Percentiles rank a stretch among this genome's conserved stretches.
These are phyloP conservation scores for Acanthamoeba lenticulata DNA, from an alignment of 208 protist species.

Conservation along the genomic window DNA sequence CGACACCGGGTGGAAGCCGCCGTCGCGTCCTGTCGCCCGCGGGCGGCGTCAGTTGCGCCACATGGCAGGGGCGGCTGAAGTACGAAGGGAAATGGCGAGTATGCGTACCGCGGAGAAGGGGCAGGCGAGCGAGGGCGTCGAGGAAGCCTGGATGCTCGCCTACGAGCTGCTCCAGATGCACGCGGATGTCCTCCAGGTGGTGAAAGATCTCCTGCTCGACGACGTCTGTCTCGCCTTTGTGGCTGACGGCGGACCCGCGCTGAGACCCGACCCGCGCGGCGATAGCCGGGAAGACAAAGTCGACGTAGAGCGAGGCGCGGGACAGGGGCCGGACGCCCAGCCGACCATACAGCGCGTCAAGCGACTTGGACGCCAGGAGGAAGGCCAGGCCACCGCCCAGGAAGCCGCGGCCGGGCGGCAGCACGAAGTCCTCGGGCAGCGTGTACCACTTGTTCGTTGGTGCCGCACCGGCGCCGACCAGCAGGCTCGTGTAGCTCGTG, in stretches of 20 bases:
- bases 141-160: neutral
- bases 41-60: neutral
- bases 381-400: slow-evolving; percentile 8
- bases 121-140: neutral
- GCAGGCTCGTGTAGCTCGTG: slow-evolving; percentile 33
- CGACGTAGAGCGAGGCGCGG: slow-evolving; percentile 13
- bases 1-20: neutral
- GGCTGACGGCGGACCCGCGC: neutral
- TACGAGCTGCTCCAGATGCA: slow-evolving; percentile 37
- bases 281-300: slow-evolving; percentile 35
- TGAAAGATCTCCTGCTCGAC: slow-evolving; percentile 13
- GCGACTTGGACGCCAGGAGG: neutral
- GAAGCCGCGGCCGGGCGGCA: neutral
- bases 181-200: slow-evolving; percentile 17
- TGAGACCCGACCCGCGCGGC: neutral
- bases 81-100: neutral
- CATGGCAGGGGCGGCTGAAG: neutral
- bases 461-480: no score
- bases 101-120: neutral
- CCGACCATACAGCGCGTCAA: neutral
- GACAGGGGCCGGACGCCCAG: slow-evolving; percentile 38
- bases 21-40: neutral
- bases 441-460: slow-evolving; percentile 53
- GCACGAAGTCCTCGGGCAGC: slow-evolving; percentile 19
- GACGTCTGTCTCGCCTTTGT: neutral